Percentiles rank a stretch among this genome's conserved stretches.
Conservation (phyloP, 2,329 filamentous ascomycete genomes). For the Cercospora sp. region DNA sequence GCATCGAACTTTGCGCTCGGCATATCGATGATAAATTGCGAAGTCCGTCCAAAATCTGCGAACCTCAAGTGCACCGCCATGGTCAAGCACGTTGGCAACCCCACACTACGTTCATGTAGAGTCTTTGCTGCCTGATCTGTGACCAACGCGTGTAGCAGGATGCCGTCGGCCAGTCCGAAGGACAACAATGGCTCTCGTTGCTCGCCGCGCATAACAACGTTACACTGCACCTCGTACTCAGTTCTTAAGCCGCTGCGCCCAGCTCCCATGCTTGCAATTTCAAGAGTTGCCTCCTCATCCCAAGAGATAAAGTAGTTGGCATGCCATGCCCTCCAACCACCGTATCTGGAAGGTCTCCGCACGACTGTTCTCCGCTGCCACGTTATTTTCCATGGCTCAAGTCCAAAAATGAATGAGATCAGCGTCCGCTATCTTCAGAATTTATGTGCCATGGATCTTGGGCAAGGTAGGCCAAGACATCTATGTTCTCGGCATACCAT, state of each 20-base stretch:
- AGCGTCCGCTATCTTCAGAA: not conserved
- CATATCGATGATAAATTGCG: not conserved
- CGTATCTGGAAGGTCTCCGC: conserved; percentile 10
- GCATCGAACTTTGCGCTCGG: not conserved
- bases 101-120: not conserved
- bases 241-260: not conserved
- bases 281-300: not conserved
- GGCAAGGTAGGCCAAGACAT: conserved; percentile 2
- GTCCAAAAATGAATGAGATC: not conserved
- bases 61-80: not conserved
- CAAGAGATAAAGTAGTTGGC: conserved; percentile 8
- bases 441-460: not conserved
- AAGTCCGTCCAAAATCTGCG: not conserved
- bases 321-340: not conserved
- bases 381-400: not conserved
- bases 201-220: not conserved
- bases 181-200: not conserved
- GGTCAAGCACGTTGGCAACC: not conserved
- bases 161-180: not conserved
- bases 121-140: not conserved
- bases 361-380: not conserved
- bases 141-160: not conserved
- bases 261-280: not conserved
- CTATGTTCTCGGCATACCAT: conserved; percentile 6
- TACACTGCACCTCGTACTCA: not conserved